Evolutionary conservation across 805 yeast species (phyloP).

Genomic region (Lipomyces sp.): DNA sequence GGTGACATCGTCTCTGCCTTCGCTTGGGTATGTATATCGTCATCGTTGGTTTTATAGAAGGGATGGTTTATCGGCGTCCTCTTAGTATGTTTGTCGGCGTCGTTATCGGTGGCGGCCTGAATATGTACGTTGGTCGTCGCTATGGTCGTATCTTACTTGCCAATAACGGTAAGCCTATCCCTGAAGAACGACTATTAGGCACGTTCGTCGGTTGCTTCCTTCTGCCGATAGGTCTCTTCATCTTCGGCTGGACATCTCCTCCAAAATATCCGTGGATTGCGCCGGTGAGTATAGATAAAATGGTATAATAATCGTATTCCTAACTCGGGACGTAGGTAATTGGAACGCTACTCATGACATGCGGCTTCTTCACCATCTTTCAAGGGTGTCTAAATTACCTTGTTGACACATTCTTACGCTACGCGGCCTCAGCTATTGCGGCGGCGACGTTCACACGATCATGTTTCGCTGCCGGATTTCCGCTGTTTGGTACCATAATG

Average conservation of each 20-base stretch:
- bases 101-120: constrained; percentile 41
- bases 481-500: constrained; percentile 56
- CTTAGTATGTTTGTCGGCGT: constrained; percentile 46
- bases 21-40: neutral
- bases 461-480: constrained; percentile 62
- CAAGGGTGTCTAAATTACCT: constrained; percentile 51
- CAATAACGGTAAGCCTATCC: constrained; percentile 26
- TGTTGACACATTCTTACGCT: constrained; percentile 52
- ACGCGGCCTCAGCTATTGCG: constrained; percentile 77
- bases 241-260: constrained; percentile 76
- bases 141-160: constrained; percentile 19
- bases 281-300: constrained; percentile 49
- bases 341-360: constrained; percentile 56
- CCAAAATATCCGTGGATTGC: constrained; percentile 62
- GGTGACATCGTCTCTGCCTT: constrained; percentile 24
- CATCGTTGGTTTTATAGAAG: too few relatives aligned
- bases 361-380: constrained; percentile 50
- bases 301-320: too few relatives aligned
- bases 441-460: constrained; percentile 46
- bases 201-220: constrained; percentile 56
- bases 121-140: constrained; percentile 21
- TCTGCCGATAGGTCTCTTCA: constrained; percentile 64
- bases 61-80: too few relatives aligned
- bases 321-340: constrained; percentile 39
- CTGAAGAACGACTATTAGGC: constrained; percentile 40